phyloP scores from a whole-genome alignment of 208 protist genomes.

The Phytomonas sp. region DNA sequence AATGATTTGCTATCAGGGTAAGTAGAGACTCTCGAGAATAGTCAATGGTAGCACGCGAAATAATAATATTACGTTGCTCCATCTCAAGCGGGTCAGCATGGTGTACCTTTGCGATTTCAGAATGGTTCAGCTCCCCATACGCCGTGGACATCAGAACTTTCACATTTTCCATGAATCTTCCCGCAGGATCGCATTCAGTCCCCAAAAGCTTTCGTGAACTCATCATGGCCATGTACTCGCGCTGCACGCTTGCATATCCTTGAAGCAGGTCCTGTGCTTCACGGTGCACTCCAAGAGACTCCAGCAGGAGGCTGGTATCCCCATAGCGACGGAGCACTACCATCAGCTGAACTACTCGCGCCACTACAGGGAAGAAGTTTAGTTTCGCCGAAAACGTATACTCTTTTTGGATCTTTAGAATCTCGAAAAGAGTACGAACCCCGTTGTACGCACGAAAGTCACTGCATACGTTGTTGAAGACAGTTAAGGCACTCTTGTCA shows the following conservation, averaged over 20 bases:
- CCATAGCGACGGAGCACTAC: conserved; percentile 59
- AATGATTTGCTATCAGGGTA: conserved; percentile 57
- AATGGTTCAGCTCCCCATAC: conserved; percentile 37
- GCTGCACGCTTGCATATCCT: conserved; percentile 68
- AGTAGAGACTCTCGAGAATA: conserved; percentile 73
- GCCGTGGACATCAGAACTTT: conserved; percentile 45
- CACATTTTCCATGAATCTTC: conserved; percentile 78
- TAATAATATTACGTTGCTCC: conserved; percentile 61
- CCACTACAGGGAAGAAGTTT: conserved; percentile 76
- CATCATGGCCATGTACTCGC: conserved; percentile 70
- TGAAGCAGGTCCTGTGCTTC: conserved; percentile 55
- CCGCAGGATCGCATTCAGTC: conserved; percentile 58
- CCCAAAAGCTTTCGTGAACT: conserved; percentile 39
- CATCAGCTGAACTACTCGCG: conserved; percentile 75
- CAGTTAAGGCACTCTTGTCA: conserved; percentile 50
- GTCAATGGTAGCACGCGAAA: conserved; percentile 61
- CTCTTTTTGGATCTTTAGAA: conserved; percentile 60
- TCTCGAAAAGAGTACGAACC: conserved; percentile 65
- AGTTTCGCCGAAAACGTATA: conserved; percentile 65
- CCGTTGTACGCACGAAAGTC: conserved; percentile 66
- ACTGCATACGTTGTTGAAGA: conserved; percentile 63
- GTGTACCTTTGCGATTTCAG: conserved; percentile 33
- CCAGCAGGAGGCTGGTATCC: conserved; percentile 70
- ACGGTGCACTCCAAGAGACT: conserved; percentile 62
- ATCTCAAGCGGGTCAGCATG: conserved; percentile 40